These are phyloP conservation scores for Pseudopithomyces maydicus DNA, from an alignment of 2,329 filamentous ascomycete genomes.

Conservation along the genomic window DNA sequence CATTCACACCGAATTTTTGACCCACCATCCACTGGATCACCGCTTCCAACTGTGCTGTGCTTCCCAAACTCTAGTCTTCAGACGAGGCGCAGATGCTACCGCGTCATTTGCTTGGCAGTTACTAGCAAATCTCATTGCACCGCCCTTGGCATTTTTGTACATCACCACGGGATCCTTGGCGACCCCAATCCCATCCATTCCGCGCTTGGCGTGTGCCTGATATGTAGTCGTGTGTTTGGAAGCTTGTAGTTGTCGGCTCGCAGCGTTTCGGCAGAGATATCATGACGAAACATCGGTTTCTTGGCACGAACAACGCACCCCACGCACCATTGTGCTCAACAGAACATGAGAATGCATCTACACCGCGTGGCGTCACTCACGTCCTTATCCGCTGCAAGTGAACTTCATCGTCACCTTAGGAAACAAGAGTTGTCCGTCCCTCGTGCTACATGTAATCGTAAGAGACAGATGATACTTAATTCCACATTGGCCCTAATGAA, in stretches of 20 bases:
- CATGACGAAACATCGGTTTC: constrained; percentile 12
- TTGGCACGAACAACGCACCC: constrained; percentile 20
- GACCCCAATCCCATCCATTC: constrained; percentile 5
- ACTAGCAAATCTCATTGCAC: constrained; percentile 12
- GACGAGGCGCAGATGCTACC: constrained; percentile 7
- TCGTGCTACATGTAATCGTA: too few relatives aligned
- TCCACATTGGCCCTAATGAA: too few relatives aligned
- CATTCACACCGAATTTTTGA: neutral
- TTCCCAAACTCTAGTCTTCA: too few relatives aligned
- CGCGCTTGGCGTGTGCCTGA: constrained; percentile 21
- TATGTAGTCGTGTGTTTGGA: neutral
- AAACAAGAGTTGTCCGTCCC: too few relatives aligned
- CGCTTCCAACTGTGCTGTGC: constrained; percentile 14
- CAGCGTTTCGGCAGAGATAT: constrained; percentile 5
- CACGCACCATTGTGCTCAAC: neutral
- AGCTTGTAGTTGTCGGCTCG: neutral
- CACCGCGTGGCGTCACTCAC: too few relatives aligned
- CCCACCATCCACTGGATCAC: constrained; percentile 10
- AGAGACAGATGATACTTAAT: too few relatives aligned
- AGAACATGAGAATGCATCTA: neutral
- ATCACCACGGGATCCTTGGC: constrained; percentile 21
- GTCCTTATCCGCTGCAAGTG: too few relatives aligned
- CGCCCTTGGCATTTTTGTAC: constrained; percentile 17
- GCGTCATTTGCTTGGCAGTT: constrained; percentile 18
- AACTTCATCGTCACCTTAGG: too few relatives aligned